Evolutionary conservation across 768 basidiomycete genomes (phyloP), one percentile per base, ranked within the genome.

Genomic region (Podaxis sp.): DNA sequence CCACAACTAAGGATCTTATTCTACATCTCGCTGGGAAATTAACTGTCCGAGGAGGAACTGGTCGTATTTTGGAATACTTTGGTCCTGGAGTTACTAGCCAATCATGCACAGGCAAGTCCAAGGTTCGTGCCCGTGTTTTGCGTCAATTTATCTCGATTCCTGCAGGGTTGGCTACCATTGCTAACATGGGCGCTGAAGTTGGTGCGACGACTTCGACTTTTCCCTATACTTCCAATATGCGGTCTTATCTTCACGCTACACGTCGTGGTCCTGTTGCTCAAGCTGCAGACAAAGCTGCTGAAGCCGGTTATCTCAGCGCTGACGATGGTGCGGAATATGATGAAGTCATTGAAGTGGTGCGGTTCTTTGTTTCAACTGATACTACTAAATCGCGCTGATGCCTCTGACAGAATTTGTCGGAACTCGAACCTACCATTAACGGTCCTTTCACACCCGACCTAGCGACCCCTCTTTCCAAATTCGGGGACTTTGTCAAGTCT

Each of bases 171-270:
- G 97, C 96, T 1, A 99, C 97, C 1, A 91, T 99, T 60, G 91
- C 93, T 49, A 99, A 99, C 76, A 99, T 99, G 97, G 97, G 97
- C 56, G 97, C 97, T 12, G 97, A 99, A 80, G 96, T 99, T n/a
- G 97, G 97, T 41, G 97, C 97, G n/a, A 99, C 97, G 1, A 99
- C 97, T 0, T 96, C 96, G 1, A 94, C 91, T 5, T 99, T 99
- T 83, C 96, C 96, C 4, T 99, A 99, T 76, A 95, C 94, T 15
- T 76, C 84, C 17, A 86, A 87, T 69, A 99, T 99, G 96, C 83
- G 87, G 36, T 81, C 86, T 38, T 99, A 99, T 76, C 85, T 99
- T 33, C 80, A 85, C 66, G 95, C 95, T 20, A 99, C 97, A 8
- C 89, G 93, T 54, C 88, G 97, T 61, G 87, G 84, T 44, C 86